Evolutionary conservation across 2,329 filamentous ascomycete genomes (phyloP), one percentile per base, ranked within the genome.

Genomic region (Berkeleyomyces rouxiae): DNA sequence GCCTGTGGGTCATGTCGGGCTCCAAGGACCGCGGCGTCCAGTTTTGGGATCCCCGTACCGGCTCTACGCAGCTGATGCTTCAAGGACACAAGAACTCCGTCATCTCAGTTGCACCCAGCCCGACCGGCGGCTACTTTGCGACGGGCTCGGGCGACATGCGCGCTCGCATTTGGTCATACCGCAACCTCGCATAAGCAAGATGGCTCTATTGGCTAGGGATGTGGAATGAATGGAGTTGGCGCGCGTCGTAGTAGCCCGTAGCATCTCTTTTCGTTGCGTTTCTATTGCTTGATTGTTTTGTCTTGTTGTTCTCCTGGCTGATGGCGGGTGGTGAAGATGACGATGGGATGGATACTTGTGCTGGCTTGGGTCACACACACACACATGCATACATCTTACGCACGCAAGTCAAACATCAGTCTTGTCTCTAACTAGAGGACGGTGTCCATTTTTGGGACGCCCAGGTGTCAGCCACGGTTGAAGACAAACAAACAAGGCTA

Each of bases 71-170:
- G 75, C 86, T 99, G 72, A 97, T 97, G 93, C 82, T 99, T 66
- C 93, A 97, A 74, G 93, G 93, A 36, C 93, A 99, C 73, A 97
- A 97, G 80, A 97, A 97, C 75, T 96, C 90, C 9, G 93, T 99
- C 69, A 97, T 97, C 70, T 96, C 91, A 2, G 93, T 99, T 61
- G 92, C 93, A 1, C 93, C 93, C 31, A 95, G 90, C 74, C 93
- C 93, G 13, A 85, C 82, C 43, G 91, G 90, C 64, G 84, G 85
- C 67, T 86, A 90, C 71, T 99, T 99, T 72, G 93, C 93, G 47
- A 99, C 93, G 4, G 93, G 93, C 66, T 96, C 91, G 68, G 93
- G 93, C 69, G 93, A 99, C 72, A 95, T 95, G 89, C 87, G 92
- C 72, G 93, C 93, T 62, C 86, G 93, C 70, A 97, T 99, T 76